Evolutionary conservation across 2,329 filamentous ascomycete genomes (phyloP).

Genomic region (Dactylellina drechsleri): DNA sequence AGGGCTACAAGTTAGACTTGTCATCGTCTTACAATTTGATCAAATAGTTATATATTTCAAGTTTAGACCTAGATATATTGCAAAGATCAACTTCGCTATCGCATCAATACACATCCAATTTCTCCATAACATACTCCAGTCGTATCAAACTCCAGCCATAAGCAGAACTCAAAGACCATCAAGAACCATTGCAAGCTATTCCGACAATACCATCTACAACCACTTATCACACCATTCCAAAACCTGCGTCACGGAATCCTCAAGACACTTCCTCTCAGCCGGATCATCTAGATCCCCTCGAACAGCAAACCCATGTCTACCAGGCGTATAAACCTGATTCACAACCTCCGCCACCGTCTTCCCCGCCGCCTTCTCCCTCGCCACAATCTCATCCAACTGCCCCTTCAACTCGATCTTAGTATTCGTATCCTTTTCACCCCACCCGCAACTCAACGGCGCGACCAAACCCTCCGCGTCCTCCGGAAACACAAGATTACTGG

Average conservation of each 20-base stretch:
- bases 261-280: slow-evolving; percentile 60
- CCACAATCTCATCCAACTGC: slow-evolving; percentile 60
- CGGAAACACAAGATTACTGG: slow-evolving; percentile 61
- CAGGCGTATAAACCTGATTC: slow-evolving; percentile 60
- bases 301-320: slow-evolving; percentile 61
- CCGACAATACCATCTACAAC: no score
- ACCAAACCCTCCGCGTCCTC: slow-evolving; percentile 60
- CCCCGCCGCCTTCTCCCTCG: slow-evolving; percentile 56
- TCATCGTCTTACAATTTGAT: no score
- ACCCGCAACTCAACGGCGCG: slow-evolving; percentile 60
- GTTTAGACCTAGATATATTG: no score
- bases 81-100: no score
- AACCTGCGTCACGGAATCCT: slow-evolving; percentile 61
- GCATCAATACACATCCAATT: no score
- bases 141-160: not conserved
- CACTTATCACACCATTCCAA: slow-evolving; percentile 61
- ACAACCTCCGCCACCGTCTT: slow-evolving; percentile 59
- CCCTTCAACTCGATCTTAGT: slow-evolving; percentile 59
- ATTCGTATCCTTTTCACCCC: slow-evolving; percentile 59
- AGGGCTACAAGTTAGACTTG: no score
- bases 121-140: no score
- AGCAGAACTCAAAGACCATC: slow-evolving; percentile 52
- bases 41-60: no score
- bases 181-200: no score
- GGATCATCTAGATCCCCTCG: slow-evolving; percentile 62